A percentile compares a stretch with the other conserved stretches of the same genome.
phyloP scores from a whole-genome alignment of 306 rosid genomes.

The Quercus dentata region DNA sequence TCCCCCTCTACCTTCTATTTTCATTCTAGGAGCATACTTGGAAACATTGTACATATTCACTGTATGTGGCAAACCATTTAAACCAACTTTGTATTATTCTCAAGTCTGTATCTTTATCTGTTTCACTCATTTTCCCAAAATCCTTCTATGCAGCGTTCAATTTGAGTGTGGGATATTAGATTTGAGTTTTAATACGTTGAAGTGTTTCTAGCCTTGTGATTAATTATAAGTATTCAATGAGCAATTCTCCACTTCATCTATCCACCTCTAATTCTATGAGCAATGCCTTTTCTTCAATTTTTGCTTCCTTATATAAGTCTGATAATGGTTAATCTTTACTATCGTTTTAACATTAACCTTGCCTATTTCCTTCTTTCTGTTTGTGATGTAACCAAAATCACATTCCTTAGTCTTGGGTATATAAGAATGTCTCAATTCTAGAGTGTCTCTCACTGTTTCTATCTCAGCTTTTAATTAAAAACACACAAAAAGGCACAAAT shows the following conservation, averaged over 20 bases:
- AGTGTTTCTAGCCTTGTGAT: neutral
- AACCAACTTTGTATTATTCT: neutral
- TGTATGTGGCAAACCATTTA: neutral
- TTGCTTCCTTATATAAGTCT: neutral
- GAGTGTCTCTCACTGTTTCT: neutral
- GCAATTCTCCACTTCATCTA: neutral
- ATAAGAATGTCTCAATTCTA: neutral
- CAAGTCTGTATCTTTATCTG: neutral
- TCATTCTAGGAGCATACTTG: neutral
- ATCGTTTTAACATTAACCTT: neutral
- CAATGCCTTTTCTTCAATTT: neutral
- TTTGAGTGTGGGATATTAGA: neutral
- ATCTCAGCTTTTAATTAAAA: neutral
- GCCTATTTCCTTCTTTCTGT: neutral
- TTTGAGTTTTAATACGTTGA: neutral
- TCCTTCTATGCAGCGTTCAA: neutral
- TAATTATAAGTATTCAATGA: neutral
- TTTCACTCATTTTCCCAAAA: neutral
- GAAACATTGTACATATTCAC: neutral
- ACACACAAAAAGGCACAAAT: neutral
- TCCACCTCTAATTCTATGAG: neutral
- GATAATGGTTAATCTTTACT: too few species aligned
- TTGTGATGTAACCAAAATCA: neutral
- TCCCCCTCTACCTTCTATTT: too few species aligned
- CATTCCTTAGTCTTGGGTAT: neutral